A percentile compares a stretch with the other conserved stretches of the same genome.
These are phyloP conservation scores for Scalesia atractyloides DNA, from an alignment of 129 eudicot species.

Conservation along the genomic window DNA sequence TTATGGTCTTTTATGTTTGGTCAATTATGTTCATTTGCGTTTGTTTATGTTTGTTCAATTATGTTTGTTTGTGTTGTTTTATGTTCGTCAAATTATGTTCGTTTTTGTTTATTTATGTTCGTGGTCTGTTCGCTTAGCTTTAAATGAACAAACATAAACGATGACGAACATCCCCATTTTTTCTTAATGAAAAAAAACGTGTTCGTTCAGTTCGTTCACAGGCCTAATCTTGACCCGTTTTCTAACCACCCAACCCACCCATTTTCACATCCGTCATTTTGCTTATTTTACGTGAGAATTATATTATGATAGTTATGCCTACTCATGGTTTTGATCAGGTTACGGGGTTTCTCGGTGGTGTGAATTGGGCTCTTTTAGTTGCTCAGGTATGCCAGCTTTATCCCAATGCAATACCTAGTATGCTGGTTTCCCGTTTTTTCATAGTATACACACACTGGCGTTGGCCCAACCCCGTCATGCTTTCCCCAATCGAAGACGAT, in stretches of 20 bases:
- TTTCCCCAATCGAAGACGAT: constrained; percentile 42
- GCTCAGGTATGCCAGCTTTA: constrained; percentile 55
- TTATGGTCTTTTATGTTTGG: too few species aligned
- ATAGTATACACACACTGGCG: constrained; percentile 48
- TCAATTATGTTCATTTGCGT: too few species aligned
- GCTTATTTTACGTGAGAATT: neutral
- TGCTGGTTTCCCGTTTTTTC: constrained; percentile 52
- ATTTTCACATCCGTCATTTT: neutral
- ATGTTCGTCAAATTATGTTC: too few species aligned
- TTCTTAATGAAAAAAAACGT: too few species aligned
- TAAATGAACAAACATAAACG: too few species aligned
- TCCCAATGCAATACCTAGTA: constrained; percentile 53
- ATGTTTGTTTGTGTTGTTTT: too few species aligned
- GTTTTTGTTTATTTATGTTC: too few species aligned
- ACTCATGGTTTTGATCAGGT: constrained; percentile 24
- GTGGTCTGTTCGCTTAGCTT: too few species aligned
- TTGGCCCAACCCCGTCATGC: constrained; percentile 55
- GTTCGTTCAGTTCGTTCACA: too few species aligned
- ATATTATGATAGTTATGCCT: constrained; percentile 11
- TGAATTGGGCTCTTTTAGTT: constrained; percentile 52
- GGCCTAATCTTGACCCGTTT: neutral
- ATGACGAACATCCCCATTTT: too few species aligned
- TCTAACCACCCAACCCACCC: neutral
- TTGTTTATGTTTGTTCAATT: too few species aligned
- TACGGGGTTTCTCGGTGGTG: constrained; percentile 47